A percentile compares a stretch with the other conserved stretches of the same genome.
Evolutionary conservation across 2,329 filamentous ascomycete species (phyloP).

Genomic region (Lachnum nothofagi): DNA sequence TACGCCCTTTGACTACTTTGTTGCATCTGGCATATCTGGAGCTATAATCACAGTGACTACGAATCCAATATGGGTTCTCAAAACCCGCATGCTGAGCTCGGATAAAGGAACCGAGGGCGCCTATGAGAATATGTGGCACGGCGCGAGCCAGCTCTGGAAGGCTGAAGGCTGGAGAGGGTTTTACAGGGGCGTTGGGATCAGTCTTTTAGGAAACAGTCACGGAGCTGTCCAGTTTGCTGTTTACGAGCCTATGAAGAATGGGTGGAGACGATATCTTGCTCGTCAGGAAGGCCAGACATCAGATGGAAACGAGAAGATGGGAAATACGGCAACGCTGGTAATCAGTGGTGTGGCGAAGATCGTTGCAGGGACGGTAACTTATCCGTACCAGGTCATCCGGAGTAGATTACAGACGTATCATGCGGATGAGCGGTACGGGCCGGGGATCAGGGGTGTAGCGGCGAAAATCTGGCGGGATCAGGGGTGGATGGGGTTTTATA

Average conservation of each 20-base stretch:
- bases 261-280: constrained; percentile 49
- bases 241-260: constrained; percentile 66
- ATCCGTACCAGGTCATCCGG: constrained; percentile 90
- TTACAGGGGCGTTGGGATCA: constrained; percentile 80
- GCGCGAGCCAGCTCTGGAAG: constrained; percentile 59
- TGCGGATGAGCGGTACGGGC: constrained; percentile 67
- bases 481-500: constrained; percentile 80
- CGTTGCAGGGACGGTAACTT: constrained; percentile 82
- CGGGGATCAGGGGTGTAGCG: constrained; percentile 65
- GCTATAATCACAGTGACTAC: constrained; percentile 74
- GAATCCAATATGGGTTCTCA: constrained; percentile 97
- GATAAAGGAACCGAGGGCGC: constrained; percentile 69
- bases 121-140: constrained; percentile 72
- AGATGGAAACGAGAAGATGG: constrained; percentile 23
- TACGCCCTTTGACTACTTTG: constrained; percentile 64
- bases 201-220: constrained; percentile 81
- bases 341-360: constrained; percentile 79
- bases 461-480: constrained; percentile 72
- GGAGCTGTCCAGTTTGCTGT: constrained; percentile 94
- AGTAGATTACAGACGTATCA: constrained; percentile 86
- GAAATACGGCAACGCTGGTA: constrained; percentile 57
- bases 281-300: constrained; percentile 3
- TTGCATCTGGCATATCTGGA: constrained; percentile 67
- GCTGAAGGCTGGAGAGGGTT: constrained; percentile 75
- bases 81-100: constrained; percentile 92